Percentiles rank a stretch among this genome's conserved stretches.
These are phyloP conservation scores for Aspergillus carlsbadensis DNA, from an alignment of 495 filamentous ascomycete genomes.

Conservation along the genomic window DNA sequence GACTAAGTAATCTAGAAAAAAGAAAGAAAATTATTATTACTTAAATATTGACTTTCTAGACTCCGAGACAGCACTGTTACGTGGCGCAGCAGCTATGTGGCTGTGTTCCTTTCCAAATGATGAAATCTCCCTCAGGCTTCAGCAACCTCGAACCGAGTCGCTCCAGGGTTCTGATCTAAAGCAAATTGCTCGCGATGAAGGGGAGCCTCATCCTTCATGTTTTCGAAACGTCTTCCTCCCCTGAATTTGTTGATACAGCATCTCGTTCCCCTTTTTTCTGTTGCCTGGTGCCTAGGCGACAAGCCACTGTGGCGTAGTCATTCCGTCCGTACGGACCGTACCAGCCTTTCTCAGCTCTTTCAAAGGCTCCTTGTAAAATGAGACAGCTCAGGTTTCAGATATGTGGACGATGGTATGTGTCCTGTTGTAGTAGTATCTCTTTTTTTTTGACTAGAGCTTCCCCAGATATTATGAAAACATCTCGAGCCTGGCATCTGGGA, in stretches of 20 bases:
- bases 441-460: too few relatives aligned
- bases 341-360: background rate
- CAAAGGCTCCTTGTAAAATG: background rate
- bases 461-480: too few relatives aligned
- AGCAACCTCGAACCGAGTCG: background rate
- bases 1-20: constrained; percentile 3
- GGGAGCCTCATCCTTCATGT: background rate
- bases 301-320: constrained; percentile 36
- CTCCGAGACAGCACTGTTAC: constrained; percentile 1
- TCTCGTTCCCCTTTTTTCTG: constrained; percentile 8
- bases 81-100: constrained; percentile 7
- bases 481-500: too few relatives aligned
- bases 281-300: constrained; percentile 12
- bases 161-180: background rate
- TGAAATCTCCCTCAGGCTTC: background rate
- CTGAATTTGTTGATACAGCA: background rate
- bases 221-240: background rate
- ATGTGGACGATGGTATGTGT: too few relatives aligned
- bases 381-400: background rate
- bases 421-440: too few relatives aligned
- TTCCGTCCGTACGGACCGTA: too few relatives aligned
- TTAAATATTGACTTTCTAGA: constrained; percentile 4
- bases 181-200: background rate
- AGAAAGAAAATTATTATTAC: constrained; percentile 10
- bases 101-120: constrained; percentile 2